Base-by-base conservation (phyloP, 805 yeast genomes). In the Cyberlindnera amylophila region DNA sequence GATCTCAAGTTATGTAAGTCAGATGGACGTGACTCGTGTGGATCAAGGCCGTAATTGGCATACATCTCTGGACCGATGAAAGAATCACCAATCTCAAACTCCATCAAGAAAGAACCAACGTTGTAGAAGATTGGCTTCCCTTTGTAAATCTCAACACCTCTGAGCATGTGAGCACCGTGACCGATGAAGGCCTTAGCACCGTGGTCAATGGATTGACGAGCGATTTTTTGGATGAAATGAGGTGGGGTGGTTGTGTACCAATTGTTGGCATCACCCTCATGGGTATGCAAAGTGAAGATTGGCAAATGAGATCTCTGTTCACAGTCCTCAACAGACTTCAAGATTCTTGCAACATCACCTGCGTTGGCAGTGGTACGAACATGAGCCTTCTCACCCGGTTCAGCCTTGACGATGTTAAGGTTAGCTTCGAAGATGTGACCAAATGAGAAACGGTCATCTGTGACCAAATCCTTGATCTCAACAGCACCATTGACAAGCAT, bases 231-330 rank as follows among this genome's bases (percentile, higher is more conserved):
- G 31, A 58, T 50, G 44, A 54, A 55, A 26, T 52, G 55, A 33
- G 60, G 62, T 17, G 63, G 59, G 14, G 37, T 30, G 24, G 59
- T 52, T 33, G 47, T 46, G 57, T 63, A 53, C 68, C 68, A 50
- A 52, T 63, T 56, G 56, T 63, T 53, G 45, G 47, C 49, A 41
- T 52, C 50, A 36, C 62, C 62, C 41, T 53, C 64, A 34, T 58
- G 62, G 12, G 62, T 58, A 38, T 58, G 62, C 9, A 56, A 33
- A 3, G 58, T 44, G 19, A 58, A 54, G 39, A 58, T 49, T 39
- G 56, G 56, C 40, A 53, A 47, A 38, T 58, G 56, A 3, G 58
- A 53, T 53, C 65, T 51, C 42, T 46, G 49, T 14, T 47, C 50
- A 29, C 54, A 34, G 44, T 54, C 57, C 41, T 53, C 55, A 6